These are phyloP conservation scores for Punica granatum DNA, from an alignment of 345 rosid genomes.

Conservation along the genomic window DNA sequence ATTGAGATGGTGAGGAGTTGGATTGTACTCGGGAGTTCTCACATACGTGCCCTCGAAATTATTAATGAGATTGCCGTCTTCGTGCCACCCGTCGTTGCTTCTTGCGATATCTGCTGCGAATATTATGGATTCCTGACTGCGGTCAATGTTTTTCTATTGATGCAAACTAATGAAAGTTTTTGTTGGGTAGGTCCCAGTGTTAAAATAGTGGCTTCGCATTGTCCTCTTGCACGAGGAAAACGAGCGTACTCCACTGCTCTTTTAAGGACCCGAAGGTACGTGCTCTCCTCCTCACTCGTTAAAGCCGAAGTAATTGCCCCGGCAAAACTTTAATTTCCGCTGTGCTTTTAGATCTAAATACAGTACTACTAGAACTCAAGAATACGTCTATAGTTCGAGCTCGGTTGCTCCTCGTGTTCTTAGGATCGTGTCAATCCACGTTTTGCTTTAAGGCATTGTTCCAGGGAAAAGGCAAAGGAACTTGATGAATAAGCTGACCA, in stretches of 20 bases:
- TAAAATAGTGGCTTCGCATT: neutral
- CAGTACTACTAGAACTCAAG: neutral
- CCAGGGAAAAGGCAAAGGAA: neutral
- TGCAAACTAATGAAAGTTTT: neutral
- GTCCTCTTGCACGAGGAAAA: neutral
- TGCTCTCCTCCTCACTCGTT: neutral
- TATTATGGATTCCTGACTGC: neutral
- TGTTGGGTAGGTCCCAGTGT: neutral
- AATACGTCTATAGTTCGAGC: neutral
- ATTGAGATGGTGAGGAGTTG: neutral
- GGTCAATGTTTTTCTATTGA: neutral
- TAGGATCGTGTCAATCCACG: neutral
- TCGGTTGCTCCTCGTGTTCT: neutral
- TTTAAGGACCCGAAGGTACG: neutral
- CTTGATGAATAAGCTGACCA: neutral
- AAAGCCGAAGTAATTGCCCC: neutral
- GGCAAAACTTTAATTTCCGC: neutral
- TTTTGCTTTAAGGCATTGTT: neutral
- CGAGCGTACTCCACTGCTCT: neutral
- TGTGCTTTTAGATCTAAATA: neutral
- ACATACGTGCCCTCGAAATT: neutral
- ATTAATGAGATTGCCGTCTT: neutral
- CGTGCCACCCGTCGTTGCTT: neutral
- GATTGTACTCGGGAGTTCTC: neutral
- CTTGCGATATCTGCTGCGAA: neutral